Evolutionary conservation across 129 eudicot species (phyloP).

Genomic region (Heracleum sosnowskyi): DNA sequence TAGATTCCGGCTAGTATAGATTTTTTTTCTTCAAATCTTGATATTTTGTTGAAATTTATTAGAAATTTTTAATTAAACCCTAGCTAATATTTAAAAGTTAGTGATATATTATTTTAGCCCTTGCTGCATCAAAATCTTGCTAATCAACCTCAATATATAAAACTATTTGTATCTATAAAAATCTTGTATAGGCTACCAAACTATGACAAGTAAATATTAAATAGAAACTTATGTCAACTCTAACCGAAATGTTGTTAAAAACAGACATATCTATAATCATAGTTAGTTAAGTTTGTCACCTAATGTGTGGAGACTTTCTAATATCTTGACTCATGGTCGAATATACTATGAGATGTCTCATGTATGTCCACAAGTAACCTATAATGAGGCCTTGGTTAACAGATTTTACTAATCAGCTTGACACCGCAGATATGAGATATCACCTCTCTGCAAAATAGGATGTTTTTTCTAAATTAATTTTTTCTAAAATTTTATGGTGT

Average conservation of each 20-base stretch:
- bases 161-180: not conserved
- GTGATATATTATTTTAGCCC: too few relatives aligned
- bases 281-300: conserved; percentile 14
- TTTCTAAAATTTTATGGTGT: too few relatives aligned
- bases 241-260: conserved; percentile 22
- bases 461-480: too few relatives aligned
- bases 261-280: not conserved
- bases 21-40: too few relatives aligned
- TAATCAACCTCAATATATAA: not conserved
- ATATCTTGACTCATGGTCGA: not conserved
- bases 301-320: conserved; percentile 9
- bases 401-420: not conserved
- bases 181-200: conserved; percentile 18
- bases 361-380: conserved; percentile 4
- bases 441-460: too few relatives aligned
- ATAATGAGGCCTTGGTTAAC: not conserved
- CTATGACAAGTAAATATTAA: conserved; percentile 3
- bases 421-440: too few relatives aligned
- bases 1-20: too few relatives aligned
- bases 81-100: too few relatives aligned
- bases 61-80: too few relatives aligned
- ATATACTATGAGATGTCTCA: not conserved
- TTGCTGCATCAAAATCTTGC: too few relatives aligned
- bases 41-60: too few relatives aligned
- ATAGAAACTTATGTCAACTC: conserved; percentile 5